Evolutionary conservation across 768 basidiomycete genomes (phyloP).

Genomic region (Trametes elegans): DNA sequence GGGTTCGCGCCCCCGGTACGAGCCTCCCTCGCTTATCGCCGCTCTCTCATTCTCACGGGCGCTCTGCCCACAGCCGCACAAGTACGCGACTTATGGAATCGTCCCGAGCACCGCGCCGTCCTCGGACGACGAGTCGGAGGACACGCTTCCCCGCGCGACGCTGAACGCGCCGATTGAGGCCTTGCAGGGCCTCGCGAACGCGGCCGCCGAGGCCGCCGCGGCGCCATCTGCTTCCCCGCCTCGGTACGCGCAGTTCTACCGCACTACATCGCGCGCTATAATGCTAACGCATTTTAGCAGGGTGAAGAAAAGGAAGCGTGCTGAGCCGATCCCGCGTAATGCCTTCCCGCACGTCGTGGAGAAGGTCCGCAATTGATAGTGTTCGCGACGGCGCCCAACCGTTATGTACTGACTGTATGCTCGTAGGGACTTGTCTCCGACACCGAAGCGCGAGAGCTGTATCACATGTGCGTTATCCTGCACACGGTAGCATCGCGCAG

Average conservation of each 20-base stretch:
- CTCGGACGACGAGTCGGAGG: slow-evolving; percentile 90
- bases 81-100: slow-evolving; percentile 90
- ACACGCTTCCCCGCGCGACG: slow-evolving; percentile 78
- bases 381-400: neutral
- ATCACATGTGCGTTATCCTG: slow-evolving; percentile 59
- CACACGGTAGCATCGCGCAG: slow-evolving; percentile 18
- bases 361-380: slow-evolving; percentile 52
- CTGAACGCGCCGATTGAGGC: slow-evolving; percentile 94
- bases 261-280: neutral
- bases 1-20: slow-evolving; percentile 88
- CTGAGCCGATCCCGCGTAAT: slow-evolving; percentile 79
- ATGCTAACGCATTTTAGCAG: slow-evolving; percentile 33
- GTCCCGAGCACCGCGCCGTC: slow-evolving; percentile 80
- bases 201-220: slow-evolving; percentile 90
- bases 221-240: slow-evolving; percentile 65
- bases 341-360: slow-evolving; percentile 89
- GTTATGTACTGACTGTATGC: neutral
- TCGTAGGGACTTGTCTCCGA: slow-evolving; percentile 81
- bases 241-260: slow-evolving; percentile 48
- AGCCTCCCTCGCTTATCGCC: slow-evolving; percentile 20
- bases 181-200: slow-evolving; percentile 90
- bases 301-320: slow-evolving; percentile 81
- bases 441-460: slow-evolving; percentile 83
- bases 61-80: slow-evolving; percentile 61
- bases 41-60: slow-evolving; percentile 21